Evolutionary conservation across 345 rosid genomes (phyloP).

Genomic region (Melaleuca alternifolia): DNA sequence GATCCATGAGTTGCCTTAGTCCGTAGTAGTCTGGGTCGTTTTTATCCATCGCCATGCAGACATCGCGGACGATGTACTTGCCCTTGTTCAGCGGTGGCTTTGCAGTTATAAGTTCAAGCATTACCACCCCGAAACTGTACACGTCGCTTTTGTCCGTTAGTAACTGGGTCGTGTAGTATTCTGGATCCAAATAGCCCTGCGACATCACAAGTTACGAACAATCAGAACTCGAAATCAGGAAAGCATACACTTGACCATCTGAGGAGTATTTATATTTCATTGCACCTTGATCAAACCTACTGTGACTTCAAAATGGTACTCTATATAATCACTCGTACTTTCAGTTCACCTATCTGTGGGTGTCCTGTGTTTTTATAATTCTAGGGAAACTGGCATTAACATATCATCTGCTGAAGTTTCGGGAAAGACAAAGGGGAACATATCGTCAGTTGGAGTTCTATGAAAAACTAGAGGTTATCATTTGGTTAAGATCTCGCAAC

Average conservation of each 20-base stretch:
- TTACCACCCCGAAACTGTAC: conserved; percentile 21
- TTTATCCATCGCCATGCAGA: conserved; percentile 1
- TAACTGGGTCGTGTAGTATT: conserved; percentile 16
- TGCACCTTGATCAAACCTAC: not conserved
- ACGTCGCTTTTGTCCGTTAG: conserved; percentile 22
- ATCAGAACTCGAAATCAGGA: not conserved
- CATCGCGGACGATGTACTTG: conserved; percentile 10
- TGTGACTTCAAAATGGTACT: not conserved
- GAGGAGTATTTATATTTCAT: not conserved
- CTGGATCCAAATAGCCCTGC: conserved; percentile 26
- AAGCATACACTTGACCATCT: not conserved
- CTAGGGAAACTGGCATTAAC: not conserved
- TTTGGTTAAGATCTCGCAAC: not conserved
- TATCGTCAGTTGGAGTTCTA: not conserved
- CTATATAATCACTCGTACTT: not conserved
- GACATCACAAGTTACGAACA: not conserved
- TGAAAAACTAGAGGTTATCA: not conserved
- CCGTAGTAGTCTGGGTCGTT: conserved; percentile 3
- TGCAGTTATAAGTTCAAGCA: conserved; percentile 17
- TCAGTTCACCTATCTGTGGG: not conserved
- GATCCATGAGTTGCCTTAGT: conserved; percentile 7
- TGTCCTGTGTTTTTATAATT: not conserved
- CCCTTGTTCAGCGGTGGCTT: conserved; percentile 12
- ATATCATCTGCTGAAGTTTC: not conserved
- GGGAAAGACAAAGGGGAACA: not conserved